phyloP scores from a whole-genome alignment of 768 basidiomycete genomes.

The Mycena venus region DNA sequence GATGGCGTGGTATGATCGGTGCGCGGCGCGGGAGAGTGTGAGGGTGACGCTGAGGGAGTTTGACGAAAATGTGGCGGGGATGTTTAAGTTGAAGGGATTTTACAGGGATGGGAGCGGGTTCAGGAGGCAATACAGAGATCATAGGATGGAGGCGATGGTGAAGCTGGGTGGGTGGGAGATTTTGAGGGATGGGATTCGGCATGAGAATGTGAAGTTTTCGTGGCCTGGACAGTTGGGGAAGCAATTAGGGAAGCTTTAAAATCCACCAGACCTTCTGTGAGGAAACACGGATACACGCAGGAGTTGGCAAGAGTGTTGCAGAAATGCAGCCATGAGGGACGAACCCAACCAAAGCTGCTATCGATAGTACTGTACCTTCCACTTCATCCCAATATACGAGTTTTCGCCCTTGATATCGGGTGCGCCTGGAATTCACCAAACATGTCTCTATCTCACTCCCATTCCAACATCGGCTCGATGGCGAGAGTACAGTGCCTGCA shows the following conservation, averaged over 20 bases:
- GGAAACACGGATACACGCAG: background rate
- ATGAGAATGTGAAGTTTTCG: background rate
- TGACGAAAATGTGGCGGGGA: background rate
- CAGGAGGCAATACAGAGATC: background rate
- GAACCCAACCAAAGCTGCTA: background rate
- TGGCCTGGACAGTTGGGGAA: background rate
- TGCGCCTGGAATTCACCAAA: background rate
- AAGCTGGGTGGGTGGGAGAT: background rate
- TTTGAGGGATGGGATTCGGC: background rate
- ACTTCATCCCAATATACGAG: background rate
- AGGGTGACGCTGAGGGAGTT: background rate
- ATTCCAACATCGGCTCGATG: no score
- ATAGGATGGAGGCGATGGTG: background rate
- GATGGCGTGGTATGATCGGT: background rate
- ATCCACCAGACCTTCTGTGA: background rate
- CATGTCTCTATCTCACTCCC: no score
- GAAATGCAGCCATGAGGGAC: background rate
- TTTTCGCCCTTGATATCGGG: background rate
- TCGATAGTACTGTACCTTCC: background rate
- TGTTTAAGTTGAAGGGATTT: background rate
- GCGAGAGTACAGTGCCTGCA: no score
- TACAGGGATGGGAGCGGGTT: background rate
- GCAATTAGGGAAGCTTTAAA: background rate
- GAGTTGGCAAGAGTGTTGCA: background rate
- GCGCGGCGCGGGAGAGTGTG: background rate